Percentiles rank a stretch among this genome's conserved stretches.
Conservation (phyloP, 2,329 filamentous ascomycete genomes). For the Colletotrichum tamarilloi region DNA sequence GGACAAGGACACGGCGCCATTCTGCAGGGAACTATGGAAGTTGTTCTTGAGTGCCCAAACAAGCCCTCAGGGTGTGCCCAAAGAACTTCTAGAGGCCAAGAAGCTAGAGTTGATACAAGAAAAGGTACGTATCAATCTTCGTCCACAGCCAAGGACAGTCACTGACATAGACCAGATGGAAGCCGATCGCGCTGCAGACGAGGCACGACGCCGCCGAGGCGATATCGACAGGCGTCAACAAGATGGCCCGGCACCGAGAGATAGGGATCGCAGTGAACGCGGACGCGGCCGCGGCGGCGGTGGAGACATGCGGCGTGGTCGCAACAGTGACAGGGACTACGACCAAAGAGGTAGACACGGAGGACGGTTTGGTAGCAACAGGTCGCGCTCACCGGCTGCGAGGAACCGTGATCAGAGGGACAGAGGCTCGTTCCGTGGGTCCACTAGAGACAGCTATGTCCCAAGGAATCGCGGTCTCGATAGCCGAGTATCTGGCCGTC, state of each 20-base stretch:
- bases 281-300: conserved; percentile 57
- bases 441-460: conserved; percentile 63
- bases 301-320: conserved; percentile 63
- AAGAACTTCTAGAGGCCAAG: conserved; percentile 95
- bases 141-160: not conserved
- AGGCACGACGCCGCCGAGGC: conserved; percentile 77
- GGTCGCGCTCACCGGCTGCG: conserved; percentile 61
- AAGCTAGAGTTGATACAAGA: conserved; percentile 95
- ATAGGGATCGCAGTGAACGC: conserved; percentile 69
- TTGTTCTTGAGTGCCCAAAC: conserved; percentile 90
- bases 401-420: conserved; percentile 56
- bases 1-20: conserved; percentile 87
- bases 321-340: conserved; percentile 63
- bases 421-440: conserved; percentile 50
- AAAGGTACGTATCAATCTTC: conserved; percentile 69
- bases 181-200: conserved; percentile 83
- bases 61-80: conserved; percentile 90
- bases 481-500: conserved; percentile 54
- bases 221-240: conserved; percentile 78
- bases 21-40: conserved; percentile 95
- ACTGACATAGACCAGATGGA: conserved; percentile 69
- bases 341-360: conserved; percentile 56
- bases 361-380: conserved; percentile 55
- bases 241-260: conserved; percentile 75
- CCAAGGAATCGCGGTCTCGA: conserved; percentile 59